Conservation (phyloP, 164 flowering plant species). For the grape (Vitis vinifera) region ASM3070453v1 NC_081814.1:11654501-11655000, state of each 20-base stretch:
- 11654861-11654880: not conserved
- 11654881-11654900: not conserved
- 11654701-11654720: too few species aligned
- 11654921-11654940: not conserved
- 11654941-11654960: not conserved
- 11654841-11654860: slow-evolving; percentile 48
- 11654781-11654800: slow-evolving; percentile 94
- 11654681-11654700: too few species aligned
- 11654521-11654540: too few species aligned
- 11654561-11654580: too few species aligned
- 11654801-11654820: slow-evolving; percentile 75
- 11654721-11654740: not conserved
- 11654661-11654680: too few species aligned
- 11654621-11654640: too few species aligned
- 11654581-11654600: too few species aligned
- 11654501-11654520: too few species aligned
- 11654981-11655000: slow-evolving; percentile 61
- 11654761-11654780: slow-evolving; percentile 28
- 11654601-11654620: too few species aligned
- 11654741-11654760: not conserved
- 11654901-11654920: not conserved
- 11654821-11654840: slow-evolving; percentile 73
- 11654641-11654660: too few species aligned
- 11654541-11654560: too few species aligned
- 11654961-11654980: slow-evolving; percentile 49